Evolutionary conservation across 1,284 basidiomycete species (phyloP), one percentile per base, ranked within the genome.

Genomic region (Moesziomyces sp.): DNA sequence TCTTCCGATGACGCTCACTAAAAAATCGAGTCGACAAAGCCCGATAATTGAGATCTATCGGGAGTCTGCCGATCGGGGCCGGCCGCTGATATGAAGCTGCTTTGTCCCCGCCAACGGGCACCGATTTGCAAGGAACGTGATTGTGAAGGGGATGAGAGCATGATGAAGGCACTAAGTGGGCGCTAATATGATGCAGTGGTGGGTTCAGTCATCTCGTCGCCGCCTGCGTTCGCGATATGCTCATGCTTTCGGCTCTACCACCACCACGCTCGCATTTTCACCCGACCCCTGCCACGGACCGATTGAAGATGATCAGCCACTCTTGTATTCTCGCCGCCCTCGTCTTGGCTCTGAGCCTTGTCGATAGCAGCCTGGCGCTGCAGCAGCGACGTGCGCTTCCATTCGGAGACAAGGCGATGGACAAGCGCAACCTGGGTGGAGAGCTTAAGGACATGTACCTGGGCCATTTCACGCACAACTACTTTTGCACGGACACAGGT

Each of bases 381-480:
- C 52, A 46, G 11, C 18, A 24, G n/a, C 58, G 52, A n/a, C 38
- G 30, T 13, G 52, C 62, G 18, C 16, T 54, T 14, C 47, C 48
- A 0, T 42, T 67, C 30, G 46, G 40, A 47, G 42, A 21, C 35
- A 48, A 18, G n/a, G 10, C 13, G 3, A n/a, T 55, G 14, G 7
- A 45, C 18, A 74, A 65, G 43, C 60, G 71, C 23, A 74, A 65
- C 46, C 9, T 54, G 30, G 71, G 71, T 8, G 65, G 71, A 5
- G 19, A 48, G 18, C 13, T 74, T 43, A 74, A 74, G 40, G 71
- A 74, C 30, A 54, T 53, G 61, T 74, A 65, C 21, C 55, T 74
- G 5, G 5, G n/a, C 24, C 19, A 61, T 23, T 28, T 43, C 9
- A 74, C 72, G 3, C 21, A 59, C 3, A 74, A 74, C 62, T 74